These are phyloP conservation scores for Mortierella sp. DNA, from an alignment of 371 early-diverging fungal genomes.

Conservation along the genomic window DNA sequence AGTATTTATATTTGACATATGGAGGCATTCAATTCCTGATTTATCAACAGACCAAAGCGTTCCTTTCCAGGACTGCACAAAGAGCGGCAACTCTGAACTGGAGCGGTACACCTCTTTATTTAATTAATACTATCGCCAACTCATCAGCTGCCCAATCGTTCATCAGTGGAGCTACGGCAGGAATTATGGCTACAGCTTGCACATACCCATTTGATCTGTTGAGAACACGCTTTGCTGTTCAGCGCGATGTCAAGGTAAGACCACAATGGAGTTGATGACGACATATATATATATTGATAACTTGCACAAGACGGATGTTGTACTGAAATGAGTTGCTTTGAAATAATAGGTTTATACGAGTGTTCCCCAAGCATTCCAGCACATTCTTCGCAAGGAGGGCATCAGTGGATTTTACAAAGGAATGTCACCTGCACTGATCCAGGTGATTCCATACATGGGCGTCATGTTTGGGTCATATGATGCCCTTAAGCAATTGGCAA, in stretches of 20 bases:
- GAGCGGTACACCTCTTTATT: not conserved
- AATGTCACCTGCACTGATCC: constrained; percentile 82
- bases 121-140: not conserved
- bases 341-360: constrained; percentile 68
- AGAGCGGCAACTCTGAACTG: not conserved
- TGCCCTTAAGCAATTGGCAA: constrained; percentile 61
- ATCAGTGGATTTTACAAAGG: constrained; percentile 90
- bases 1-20: constrained; percentile 90
- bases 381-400: constrained; percentile 81
- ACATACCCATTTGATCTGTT: constrained; percentile 96
- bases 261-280: too few species aligned
- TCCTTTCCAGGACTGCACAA: constrained; percentile 38
- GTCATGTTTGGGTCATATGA: constrained; percentile 85
- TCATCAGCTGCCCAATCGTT: constrained; percentile 66
- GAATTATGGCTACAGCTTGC: constrained; percentile 78
- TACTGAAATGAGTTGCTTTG: not conserved
- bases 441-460: constrained; percentile 97
- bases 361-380: constrained; percentile 69
- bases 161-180: constrained; percentile 80
- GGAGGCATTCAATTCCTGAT: constrained; percentile 90
- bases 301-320: too few species aligned
- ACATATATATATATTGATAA: too few species aligned
- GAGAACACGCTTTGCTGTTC: constrained; percentile 92
- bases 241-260: constrained; percentile 69
- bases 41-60: constrained; percentile 69